Conservation (phyloP, 108 stramenopile species). For the Mayamaea pseudoterrestris region DNA sequence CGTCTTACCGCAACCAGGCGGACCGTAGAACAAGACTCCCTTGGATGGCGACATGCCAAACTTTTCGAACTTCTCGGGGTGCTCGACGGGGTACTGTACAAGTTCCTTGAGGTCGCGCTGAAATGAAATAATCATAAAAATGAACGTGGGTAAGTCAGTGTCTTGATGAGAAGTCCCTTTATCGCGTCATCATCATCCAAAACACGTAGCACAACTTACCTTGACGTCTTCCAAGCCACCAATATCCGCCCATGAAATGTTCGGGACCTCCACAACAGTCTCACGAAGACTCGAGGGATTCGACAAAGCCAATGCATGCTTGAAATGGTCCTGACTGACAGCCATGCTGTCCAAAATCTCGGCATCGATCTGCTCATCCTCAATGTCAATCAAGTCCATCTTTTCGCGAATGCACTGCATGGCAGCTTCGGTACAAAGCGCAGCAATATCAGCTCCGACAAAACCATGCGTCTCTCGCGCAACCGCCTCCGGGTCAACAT, state of each 20-base stretch:
- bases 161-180: no score
- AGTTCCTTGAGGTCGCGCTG: constrained; percentile 99
- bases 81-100: constrained; percentile 99
- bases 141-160: no score
- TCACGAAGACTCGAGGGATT: constrained; percentile 98
- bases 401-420: constrained; percentile 99
- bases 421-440: constrained; percentile 99
- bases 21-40: constrained; percentile 99
- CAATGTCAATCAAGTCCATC: constrained; percentile 99
- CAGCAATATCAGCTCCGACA: constrained; percentile 99
- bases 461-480: constrained; percentile 97
- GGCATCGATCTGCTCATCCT: constrained; percentile 99
- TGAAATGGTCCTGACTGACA: constrained; percentile 98
- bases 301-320: constrained; percentile 88
- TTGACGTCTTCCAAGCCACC: constrained; percentile 97
- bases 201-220: constrained; percentile 41
- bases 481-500: constrained; percentile 96
- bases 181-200: no score
- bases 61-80: constrained; percentile 99
- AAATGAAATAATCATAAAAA: no score
- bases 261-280: constrained; percentile 99
- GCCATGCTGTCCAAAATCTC: constrained; percentile 98
- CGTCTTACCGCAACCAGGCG: constrained; percentile 99
- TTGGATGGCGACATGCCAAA: constrained; percentile 97
- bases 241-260: constrained; percentile 97